phyloP scores from a whole-genome alignment of 2,329 filamentous ascomycete genomes.

The Phialophora expanda region DNA sequence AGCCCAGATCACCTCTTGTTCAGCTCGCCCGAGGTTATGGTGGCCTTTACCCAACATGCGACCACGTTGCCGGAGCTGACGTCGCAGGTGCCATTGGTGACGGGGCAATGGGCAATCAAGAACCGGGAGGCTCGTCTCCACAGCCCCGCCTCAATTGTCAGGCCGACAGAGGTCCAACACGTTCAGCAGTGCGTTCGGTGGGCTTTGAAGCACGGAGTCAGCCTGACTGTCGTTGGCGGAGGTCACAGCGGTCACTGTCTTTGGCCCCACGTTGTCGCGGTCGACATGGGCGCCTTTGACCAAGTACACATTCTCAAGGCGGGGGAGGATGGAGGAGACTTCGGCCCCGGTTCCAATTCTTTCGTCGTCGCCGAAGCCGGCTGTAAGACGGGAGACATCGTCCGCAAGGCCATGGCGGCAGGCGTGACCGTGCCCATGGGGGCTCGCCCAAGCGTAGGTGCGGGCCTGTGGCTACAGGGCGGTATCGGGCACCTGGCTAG shows the following conservation, averaged over 20 bases:
- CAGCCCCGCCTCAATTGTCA: conserved; percentile 51
- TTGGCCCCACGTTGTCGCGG: conserved; percentile 57
- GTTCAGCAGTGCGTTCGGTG: conserved; percentile 63
- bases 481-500: conserved; percentile 67
- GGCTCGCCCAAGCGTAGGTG: conserved; percentile 66
- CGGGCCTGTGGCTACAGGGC: conserved; percentile 68
- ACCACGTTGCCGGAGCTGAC: conserved; percentile 52
- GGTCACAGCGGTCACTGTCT: conserved; percentile 66
- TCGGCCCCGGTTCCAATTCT: conserved; percentile 21
- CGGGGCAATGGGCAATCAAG: conserved; percentile 50
- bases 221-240: conserved; percentile 62
- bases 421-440: conserved; percentile 65
- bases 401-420: conserved; percentile 53
- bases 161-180: conserved; percentile 55
- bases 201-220: conserved; percentile 55
- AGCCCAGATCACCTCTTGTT: conserved; percentile 54
- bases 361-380: conserved; percentile 61
- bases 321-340: conserved; percentile 36
- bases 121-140: conserved; percentile 49
- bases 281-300: conserved; percentile 66
- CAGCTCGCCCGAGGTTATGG: conserved; percentile 57
- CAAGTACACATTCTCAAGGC: conserved; percentile 52
- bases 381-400: conserved; percentile 62
- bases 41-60: conserved; percentile 56
- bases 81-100: conserved; percentile 48